Conservation (phyloP, 805 yeast genomes). For the Kodamaea laetipori region DNA sequence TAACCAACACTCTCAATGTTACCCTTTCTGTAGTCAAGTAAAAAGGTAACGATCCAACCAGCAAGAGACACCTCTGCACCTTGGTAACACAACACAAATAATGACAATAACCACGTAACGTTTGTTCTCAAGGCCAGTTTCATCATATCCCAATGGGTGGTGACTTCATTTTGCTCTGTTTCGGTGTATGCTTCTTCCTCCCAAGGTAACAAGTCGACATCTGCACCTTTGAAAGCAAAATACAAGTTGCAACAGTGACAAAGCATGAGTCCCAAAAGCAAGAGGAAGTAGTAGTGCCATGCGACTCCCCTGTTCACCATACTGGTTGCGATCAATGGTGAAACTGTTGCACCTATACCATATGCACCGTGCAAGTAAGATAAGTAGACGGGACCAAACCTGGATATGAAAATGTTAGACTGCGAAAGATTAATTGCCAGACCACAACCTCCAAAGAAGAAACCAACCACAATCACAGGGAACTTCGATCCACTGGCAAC, state of each 20-base stretch:
- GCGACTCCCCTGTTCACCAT: constrained; percentile 50
- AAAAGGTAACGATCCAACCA: constrained; percentile 69
- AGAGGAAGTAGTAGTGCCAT: constrained; percentile 58
- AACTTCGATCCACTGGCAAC: constrained; percentile 52
- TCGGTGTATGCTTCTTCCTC: constrained; percentile 17
- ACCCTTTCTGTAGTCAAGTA: constrained; percentile 56
- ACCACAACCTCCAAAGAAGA: constrained; percentile 62
- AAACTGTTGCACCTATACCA: constrained; percentile 70
- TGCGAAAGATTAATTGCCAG: constrained; percentile 52
- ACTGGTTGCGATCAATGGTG: constrained; percentile 65
- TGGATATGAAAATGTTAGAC: constrained; percentile 52
- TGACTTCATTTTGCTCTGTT: not conserved
- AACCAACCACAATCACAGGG: constrained; percentile 50
- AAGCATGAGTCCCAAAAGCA: constrained; percentile 45
- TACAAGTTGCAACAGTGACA: constrained; percentile 34
- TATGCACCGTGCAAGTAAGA: constrained; percentile 69
- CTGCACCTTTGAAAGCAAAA: constrained; percentile 51
- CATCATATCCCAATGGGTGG: constrained; percentile 30
- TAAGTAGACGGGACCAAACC: constrained; percentile 55
- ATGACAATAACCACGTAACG: constrained; percentile 51
- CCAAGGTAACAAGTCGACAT: constrained; percentile 45
- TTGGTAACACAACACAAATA: constrained; percentile 60
- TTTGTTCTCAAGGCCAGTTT: constrained; percentile 41
- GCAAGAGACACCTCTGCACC: constrained; percentile 72
- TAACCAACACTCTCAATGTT: constrained; percentile 53